Percentiles rank a stretch among this genome's conserved stretches.
phyloP scores from a whole-genome alignment of 257 asterid species.

The Vinca minor region DNA sequence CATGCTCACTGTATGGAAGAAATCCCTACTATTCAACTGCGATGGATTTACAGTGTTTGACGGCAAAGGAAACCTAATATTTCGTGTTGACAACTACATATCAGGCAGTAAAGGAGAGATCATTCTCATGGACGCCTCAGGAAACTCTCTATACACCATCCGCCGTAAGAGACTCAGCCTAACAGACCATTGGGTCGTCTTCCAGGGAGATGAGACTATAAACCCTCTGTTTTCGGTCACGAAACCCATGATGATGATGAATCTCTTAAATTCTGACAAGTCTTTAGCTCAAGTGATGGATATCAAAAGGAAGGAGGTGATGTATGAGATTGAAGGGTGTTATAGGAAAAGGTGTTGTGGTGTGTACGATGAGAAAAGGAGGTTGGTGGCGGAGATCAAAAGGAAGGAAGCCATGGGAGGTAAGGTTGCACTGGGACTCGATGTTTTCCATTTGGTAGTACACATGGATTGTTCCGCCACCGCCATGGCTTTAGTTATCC shows the following conservation, averaged over 20 bases:
- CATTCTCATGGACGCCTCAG: constrained; percentile 60
- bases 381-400: constrained; percentile 55
- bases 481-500: constrained; percentile 61
- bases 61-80: constrained; percentile 46
- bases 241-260: constrained; percentile 41
- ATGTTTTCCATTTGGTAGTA: constrained; percentile 48
- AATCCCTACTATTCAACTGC: constrained; percentile 58
- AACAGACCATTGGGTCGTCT: constrained; percentile 56
- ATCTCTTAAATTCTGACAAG: constrained; percentile 22
- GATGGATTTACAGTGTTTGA: constrained; percentile 75
- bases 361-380: constrained; percentile 44
- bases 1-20: constrained; percentile 73
- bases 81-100: constrained; percentile 64
- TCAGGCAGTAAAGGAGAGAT: constrained; percentile 36
- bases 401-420: no score
- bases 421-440: constrained; percentile 41
- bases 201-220: constrained; percentile 37
- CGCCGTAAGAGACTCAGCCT: constrained; percentile 61
- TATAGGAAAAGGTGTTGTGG: constrained; percentile 42
- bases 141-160: no score
- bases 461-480: constrained; percentile 35
- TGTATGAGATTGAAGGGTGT: constrained; percentile 49
- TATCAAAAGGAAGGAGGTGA: neutral
- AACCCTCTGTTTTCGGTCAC: constrained; percentile 37
- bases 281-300: constrained; percentile 37